Evolutionary conservation across 2,329 filamentous ascomycete species (phyloP), one percentile per base, ranked within the genome.

Genomic region (Onygenales sp.): DNA sequence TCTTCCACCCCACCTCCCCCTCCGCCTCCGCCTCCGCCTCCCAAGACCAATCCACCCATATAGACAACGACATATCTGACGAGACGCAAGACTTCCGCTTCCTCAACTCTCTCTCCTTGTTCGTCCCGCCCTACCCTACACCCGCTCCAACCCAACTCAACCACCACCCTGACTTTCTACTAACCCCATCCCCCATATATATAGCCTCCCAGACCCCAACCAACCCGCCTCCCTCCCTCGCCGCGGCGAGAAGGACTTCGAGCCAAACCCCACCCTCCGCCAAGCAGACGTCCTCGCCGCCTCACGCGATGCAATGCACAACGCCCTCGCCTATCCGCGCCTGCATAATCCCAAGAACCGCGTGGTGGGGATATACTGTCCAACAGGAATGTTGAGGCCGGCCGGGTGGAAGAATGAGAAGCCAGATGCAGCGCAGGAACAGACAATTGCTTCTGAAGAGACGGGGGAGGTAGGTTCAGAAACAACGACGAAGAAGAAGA

Each of bases 241-340:
- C 59, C 88, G 90, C 58, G 93, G 93, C 56, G 90, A 95, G 68
- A 98, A 98, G 70, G 93, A 98, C 73, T 98, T 96, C 68, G 93
- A 97, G 72, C 85, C 87, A 32, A 90, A 97, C 70, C 87, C 88
- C 47, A 97, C 93, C 2, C 80, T 82, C 34, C 82, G 87, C 34
- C 93, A 98, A 70, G 83, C 85, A 59, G 78, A 80, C 53, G 81
- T 85, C 7, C 83, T 98, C 50, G 86, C 89, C 63, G 81, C 87
- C 46, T 95, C 89, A 57, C 84, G 92, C 52, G 78, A 80, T 60
- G 92, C 91, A 17, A 93, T 98, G 86, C 87, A 95, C 69, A 84
- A 89, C 61, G 91, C 92, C 2, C 78, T 97, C 52, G 79, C 83
- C 50, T 86, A 86, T 67, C 86, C 87, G 48, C 82, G 92, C 49